Evolutionary conservation across 2,329 filamentous ascomycete species (phyloP), one percentile per base, ranked within the genome.

Genomic region (Nigrograna mackinnonii): DNA sequence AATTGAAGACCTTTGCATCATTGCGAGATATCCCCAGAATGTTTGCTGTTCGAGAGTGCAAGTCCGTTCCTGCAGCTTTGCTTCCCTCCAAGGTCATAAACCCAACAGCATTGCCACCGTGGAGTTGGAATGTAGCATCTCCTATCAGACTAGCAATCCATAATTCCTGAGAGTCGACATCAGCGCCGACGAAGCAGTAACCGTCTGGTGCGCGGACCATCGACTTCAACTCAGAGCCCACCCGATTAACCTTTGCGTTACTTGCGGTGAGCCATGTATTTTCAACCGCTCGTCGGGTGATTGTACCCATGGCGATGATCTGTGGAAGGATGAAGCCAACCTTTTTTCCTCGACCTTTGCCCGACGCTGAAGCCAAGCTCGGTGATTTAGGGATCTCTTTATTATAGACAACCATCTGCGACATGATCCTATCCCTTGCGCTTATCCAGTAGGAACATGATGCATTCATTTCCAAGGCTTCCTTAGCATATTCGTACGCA

Each of bases 371-470:
- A 4, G 18, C 21, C 1, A 62, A 45, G 26, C 60, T 55, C 13
- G 49, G 46, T 38, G 49, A 45, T 43, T 50, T 44, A 3, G 43
- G 39, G 6, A 55, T 42, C 33, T 95, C 84, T 22, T 84, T 76
- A 45, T 91, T 79, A 63, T 95, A 96, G 1, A 99, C 87, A 2
- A 95, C 91, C 79, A 97, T 89, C 62, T 99, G 94, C n/a, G 86
- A 88, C 78, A 76, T 92, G 69, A 99, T 99, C 37, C 94, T 79
- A 61, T 96, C 90, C 48, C 94, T 82, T 13, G 94, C 91, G 59
- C 90, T 96, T 57, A 99, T 97, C 94, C 95, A 99, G 69, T 99
- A 99, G 1, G 92, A 97, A 65, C 95, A 99, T 0, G 91, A 96
- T 0, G 94, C 91, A 57, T 99, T 99, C 94, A 99, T 99, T 57